Evolutionary conservation across 345 rosid genomes (phyloP).

Genomic region (Gossypium thurberi): DNA sequence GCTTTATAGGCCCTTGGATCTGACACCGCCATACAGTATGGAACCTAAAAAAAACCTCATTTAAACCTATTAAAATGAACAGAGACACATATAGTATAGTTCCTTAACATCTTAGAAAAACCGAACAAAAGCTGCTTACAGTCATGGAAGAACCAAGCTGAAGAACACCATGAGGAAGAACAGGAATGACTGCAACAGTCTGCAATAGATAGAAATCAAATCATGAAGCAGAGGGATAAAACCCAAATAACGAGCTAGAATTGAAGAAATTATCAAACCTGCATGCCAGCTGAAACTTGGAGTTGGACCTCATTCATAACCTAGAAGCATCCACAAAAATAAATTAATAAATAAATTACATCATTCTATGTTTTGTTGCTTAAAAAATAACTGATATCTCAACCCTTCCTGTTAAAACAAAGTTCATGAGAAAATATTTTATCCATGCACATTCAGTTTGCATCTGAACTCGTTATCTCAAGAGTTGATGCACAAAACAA

Average conservation of each 20-base stretch:
- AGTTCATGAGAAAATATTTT: background rate
- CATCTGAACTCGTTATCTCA: background rate
- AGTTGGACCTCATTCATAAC: slow-evolving; percentile 66
- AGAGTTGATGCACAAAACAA: background rate
- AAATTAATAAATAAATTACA: background rate
- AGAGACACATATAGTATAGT: background rate
- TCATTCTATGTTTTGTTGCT: slow-evolving; percentile 5
- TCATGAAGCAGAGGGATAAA: slow-evolving; percentile 12
- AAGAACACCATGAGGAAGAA: slow-evolving; percentile 78
- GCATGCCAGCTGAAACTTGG: slow-evolving; percentile 85
- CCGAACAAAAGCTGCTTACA: slow-evolving; percentile 40
- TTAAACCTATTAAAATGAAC: background rate
- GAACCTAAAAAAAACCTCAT: background rate
- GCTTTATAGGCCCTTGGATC: background rate
- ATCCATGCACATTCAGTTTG: background rate
- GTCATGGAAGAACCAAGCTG: slow-evolving; percentile 74
- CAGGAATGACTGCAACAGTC: slow-evolving; percentile 84
- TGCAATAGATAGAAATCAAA: slow-evolving; percentile 25
- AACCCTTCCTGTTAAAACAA: background rate
- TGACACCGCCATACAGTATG: background rate
- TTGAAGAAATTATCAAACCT: slow-evolving; percentile 43
- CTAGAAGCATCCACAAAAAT: slow-evolving; percentile 29
- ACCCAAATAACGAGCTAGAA: background rate
- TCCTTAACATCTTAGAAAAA: slow-evolving; percentile 2
- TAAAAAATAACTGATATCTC: background rate